Conservation (phyloP, 179 eudicot species). For the Nepenthes alata region DNA sequence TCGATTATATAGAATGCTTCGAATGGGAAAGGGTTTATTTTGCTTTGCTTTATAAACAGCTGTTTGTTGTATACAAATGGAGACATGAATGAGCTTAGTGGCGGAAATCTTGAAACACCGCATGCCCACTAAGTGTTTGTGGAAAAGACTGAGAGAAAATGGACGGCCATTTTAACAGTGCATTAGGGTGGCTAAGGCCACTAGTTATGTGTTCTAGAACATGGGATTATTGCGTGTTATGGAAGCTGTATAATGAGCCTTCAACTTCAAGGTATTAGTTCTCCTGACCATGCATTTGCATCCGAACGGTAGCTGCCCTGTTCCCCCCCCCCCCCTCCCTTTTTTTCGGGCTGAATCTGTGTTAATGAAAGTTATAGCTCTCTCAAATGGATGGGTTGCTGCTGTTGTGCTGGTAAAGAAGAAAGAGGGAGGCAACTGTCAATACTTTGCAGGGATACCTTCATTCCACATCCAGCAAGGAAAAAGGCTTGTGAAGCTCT, state of each 20-base stretch:
- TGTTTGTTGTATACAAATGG: neutral
- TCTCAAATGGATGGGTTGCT: slow-evolving; percentile 57
- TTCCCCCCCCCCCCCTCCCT: neutral
- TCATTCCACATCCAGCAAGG: slow-evolving; percentile 30
- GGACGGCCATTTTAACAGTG: slow-evolving; percentile 32
- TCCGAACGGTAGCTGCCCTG: neutral
- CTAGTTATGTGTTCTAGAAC: slow-evolving; percentile 22
- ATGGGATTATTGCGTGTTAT: slow-evolving; percentile 78
- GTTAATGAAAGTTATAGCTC: slow-evolving; percentile 28
- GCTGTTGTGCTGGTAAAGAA: slow-evolving; percentile 47
- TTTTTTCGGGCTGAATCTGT: neutral
- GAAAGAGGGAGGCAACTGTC: neutral
- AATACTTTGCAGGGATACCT: slow-evolving; percentile 39
- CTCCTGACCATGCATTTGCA: neutral
- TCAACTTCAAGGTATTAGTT: slow-evolving; percentile 27
- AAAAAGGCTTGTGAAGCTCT: slow-evolving; percentile 50
- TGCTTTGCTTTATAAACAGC: neutral
- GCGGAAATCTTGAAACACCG: too few relatives aligned
- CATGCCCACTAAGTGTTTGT: slow-evolving; percentile 13
- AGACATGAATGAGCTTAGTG: neutral
- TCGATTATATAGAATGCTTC: neutral
- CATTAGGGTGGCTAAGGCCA: slow-evolving; percentile 40
- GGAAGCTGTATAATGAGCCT: slow-evolving; percentile 67
- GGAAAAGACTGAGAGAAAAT: slow-evolving; percentile 3
- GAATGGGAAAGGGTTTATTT: neutral